phyloP scores from a whole-genome alignment of 305 asterid species.

The Fraxinus velutina region DNA sequence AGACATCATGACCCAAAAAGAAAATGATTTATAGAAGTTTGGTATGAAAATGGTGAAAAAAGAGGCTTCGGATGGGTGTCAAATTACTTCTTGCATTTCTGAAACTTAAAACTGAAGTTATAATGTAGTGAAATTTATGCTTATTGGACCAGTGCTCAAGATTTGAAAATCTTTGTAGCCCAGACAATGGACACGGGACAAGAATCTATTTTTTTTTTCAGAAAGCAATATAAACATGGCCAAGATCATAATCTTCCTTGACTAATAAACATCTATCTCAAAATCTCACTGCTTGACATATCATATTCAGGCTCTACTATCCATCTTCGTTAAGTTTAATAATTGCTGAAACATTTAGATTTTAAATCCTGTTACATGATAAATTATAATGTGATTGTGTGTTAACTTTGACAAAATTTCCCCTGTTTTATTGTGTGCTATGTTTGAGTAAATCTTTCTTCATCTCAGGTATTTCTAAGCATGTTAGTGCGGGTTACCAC shows the following conservation, averaged over 20 bases:
- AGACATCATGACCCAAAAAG: not conserved
- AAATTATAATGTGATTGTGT: conserved; percentile 3
- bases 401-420: conserved; percentile 5
- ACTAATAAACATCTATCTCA: not conserved
- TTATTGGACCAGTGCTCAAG: not conserved
- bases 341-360: conserved; percentile 3
- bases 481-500: conserved; percentile 79
- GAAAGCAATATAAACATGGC: conserved; percentile 2
- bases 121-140: not conserved
- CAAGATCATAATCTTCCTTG: not conserved
- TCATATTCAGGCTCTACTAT: conserved; percentile 1
- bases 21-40: not conserved
- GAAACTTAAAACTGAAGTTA: not conserved
- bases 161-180: not conserved
- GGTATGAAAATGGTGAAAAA: not conserved
- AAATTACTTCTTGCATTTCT: not conserved
- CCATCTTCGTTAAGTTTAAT: conserved; percentile 6
- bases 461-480: conserved; percentile 83
- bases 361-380: not conserved
- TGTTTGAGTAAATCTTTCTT: conserved; percentile 17
- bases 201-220: not conserved
- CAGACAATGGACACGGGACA: not conserved
- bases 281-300: not conserved
- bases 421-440: conserved; percentile 23
- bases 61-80: not conserved